Evolutionary conservation across 306 rosid species (phyloP).

Genomic region (Cucumis cinereus): DNA sequence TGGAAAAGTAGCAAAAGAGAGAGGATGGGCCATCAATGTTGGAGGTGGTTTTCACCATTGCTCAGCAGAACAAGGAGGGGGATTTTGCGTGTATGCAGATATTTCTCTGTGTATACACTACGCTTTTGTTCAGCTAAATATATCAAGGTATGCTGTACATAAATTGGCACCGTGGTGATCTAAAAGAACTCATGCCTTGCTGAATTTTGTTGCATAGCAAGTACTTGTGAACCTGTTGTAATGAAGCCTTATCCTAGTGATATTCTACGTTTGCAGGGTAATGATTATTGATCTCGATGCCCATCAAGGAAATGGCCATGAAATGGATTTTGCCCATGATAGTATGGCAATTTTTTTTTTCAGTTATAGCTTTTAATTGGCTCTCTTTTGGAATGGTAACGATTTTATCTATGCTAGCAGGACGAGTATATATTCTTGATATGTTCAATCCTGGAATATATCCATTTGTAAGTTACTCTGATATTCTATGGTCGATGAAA

Average conservation of each 20-base stretch:
- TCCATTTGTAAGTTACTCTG: constrained; percentile 53
- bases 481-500: background rate
- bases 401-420: constrained; percentile 35
- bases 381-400: constrained; percentile 7
- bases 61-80: constrained; percentile 69
- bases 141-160: constrained; percentile 49
- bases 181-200: constrained; percentile 4
- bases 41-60: constrained; percentile 99
- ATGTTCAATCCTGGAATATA: constrained; percentile 89
- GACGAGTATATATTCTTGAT: constrained; percentile 70
- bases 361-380: constrained; percentile 13
- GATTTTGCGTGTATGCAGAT: constrained; percentile 87
- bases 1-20: constrained; percentile 78
- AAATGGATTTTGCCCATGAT: constrained; percentile 59
- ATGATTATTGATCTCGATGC: constrained; percentile 98
- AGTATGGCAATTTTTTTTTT: constrained; percentile 35
- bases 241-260: constrained; percentile 2
- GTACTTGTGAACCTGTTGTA: background rate
- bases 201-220: constrained; percentile 10
- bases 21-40: constrained; percentile 92
- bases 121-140: constrained; percentile 53
- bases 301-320: constrained; percentile 98
- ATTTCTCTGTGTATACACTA: constrained; percentile 75
- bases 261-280: constrained; percentile 35
- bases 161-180: background rate